Conservation (phyloP, 441 rosid species). For the Raphanus hybrid region DNA sequence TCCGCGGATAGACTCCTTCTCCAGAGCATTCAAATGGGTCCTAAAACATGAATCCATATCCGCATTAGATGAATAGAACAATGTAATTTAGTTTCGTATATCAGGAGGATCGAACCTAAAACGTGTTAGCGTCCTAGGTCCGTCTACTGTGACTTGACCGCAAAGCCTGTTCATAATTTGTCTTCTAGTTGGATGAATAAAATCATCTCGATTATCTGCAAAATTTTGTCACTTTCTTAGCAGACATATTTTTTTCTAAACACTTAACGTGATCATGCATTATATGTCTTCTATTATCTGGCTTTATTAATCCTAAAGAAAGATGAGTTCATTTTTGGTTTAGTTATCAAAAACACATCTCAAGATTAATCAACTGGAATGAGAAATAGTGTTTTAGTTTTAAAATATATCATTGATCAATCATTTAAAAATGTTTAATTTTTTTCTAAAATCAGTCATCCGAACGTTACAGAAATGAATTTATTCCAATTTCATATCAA, state of each 20-base stretch:
- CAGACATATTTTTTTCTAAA: background rate
- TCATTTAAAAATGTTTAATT: background rate
- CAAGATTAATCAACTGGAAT: background rate
- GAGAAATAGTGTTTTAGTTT: background rate
- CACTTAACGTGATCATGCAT: background rate
- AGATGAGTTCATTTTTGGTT: background rate
- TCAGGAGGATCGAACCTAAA: no score
- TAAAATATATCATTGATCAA: background rate
- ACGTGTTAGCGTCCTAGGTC: no score
- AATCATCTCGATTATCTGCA: background rate
- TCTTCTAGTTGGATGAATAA: background rate
- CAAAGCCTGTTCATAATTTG: background rate
- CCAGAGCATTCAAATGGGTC: no score
- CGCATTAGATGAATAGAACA: no score
- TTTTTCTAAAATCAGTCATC: background rate
- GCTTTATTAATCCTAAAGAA: background rate
- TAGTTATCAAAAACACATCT: background rate
- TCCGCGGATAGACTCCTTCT: no score
- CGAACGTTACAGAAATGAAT: background rate
- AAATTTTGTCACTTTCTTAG: background rate
- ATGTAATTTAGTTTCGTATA: no score
- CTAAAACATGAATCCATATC: no score
- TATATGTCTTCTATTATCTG: background rate
- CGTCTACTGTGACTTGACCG: no score
- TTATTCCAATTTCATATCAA: conserved; percentile 12